Evolutionary conservation across 352 stramenopile species (phyloP), one percentile per base, ranked within the genome.

Genomic region (Phytophthora fragariae): DNA sequence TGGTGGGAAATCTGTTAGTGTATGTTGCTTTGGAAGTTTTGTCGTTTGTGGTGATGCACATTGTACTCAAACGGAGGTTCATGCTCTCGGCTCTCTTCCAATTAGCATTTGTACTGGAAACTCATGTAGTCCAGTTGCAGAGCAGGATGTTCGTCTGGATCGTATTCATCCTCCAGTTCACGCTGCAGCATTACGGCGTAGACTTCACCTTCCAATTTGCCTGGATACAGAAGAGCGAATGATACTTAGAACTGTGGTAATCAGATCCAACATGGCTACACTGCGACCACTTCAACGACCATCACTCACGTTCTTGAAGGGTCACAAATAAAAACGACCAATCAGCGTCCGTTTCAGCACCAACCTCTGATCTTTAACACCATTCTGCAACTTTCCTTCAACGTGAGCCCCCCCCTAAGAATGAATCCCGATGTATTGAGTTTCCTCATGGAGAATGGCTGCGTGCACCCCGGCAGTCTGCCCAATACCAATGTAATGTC

Each of bases 401-500:
- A 60, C 52, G 12, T 60, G 35, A 71, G 41, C 5, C 46, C 29
- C 39, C 19, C 15, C 46, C 47, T 3, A 24, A 19, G 1, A 49
- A 84, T 84, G 77, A 80, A 82, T 54, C 71, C 67, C 0, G 68
- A 81, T 2, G 59, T 82, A 21, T 56, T 81, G 11, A 70, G 68
- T 39, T 83, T 81, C 52, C 52, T 83, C 4, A 59, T 81, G 47
- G 65, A 67, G 31, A 70, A 76, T 14, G 61, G 72, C 3, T 41
- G 50, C 44, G 17, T 62, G 3, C 57, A 33, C 8, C 29, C 53
- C 11, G 17, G 57, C 41, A 15, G 35, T 1, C 33, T 71, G 10
- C 53, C 58, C 35, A 47, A 47, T 29, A 52, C 47, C 41, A 71
- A 69, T 57, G 78, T 82, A 57, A 82, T 84, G 75, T 85, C 80